Evolutionary conservation across 2,329 filamentous ascomycete species (phyloP), one percentile per base, ranked within the genome.

Genomic region (Teratosphaeria gauchensis): DNA sequence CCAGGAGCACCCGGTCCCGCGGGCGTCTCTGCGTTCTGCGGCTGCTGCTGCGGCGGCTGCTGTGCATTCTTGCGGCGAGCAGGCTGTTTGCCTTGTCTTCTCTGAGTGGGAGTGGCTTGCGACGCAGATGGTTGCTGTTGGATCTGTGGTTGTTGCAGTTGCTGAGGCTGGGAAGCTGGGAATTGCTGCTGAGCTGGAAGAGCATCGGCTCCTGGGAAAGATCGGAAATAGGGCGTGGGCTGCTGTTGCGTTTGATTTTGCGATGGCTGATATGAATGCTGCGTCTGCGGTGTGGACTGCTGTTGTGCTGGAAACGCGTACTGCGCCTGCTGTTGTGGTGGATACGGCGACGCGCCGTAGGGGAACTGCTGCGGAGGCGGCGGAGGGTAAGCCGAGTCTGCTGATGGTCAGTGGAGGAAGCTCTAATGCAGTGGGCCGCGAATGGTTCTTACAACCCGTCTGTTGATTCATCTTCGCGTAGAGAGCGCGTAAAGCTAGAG

Each of bases 1-100:
- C 62, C 62, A 19, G 68, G 64, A 19, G 67, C 67, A 31, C 68
- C 64, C 31, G 69, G 66, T 6, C 64, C 68, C 51, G 65, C 60
- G 16, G 59, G 56, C 16, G 42, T 48, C 42, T 48, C 42, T 9
- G 33, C 53, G 14, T 35, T 32, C 24, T 59, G 53, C 42, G 51
- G 54, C 28, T 59, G 53, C 42, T 35, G 54, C 28, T 55, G 58
- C 48, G 58, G 57, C 21, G 14, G 48, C 55, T 56, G 54, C 46
- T 54, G 56, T 52, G 57, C 51, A 31, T 35, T 21, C 28, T 53
- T 53, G 28, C 32, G 52, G 8, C 52, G 28, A 31, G 21, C 30
- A 11, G 59, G 56, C 38, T 57, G 59, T 8, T 57, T 53, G 12
- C 30, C 42, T 28, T 55, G 51, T 51, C 56, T 42, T 54, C 42